Evolutionary conservation across 768 basidiomycete genomes (phyloP).

Genomic region (Brasilioporus rufonigricans): DNA sequence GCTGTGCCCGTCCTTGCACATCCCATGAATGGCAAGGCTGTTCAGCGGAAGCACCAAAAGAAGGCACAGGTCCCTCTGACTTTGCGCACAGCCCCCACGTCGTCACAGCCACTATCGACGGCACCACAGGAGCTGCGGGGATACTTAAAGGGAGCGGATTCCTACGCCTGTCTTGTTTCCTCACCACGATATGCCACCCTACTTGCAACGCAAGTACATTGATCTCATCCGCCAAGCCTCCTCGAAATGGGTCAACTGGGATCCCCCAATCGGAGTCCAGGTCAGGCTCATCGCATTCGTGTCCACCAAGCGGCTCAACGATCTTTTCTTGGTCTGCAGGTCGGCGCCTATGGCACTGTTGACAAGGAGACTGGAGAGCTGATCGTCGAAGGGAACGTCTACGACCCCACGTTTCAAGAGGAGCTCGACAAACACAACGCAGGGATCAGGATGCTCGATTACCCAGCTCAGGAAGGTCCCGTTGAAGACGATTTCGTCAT

Average conservation of each 20-base stretch:
- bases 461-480: slow-evolving; percentile 14
- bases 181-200: slow-evolving; percentile 8
- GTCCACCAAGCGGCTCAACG: neutral
- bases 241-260: slow-evolving; percentile 39
- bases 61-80: no score
- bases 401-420: slow-evolving; percentile 22
- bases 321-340: slow-evolving; percentile 15
- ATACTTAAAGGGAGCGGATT: neutral
- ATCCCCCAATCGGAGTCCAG: slow-evolving; percentile 27
- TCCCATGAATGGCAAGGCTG: no score
- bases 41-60: no score
- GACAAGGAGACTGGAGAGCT: slow-evolving; percentile 32
- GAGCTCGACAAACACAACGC: slow-evolving; percentile 14
- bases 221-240: slow-evolving; percentile 32
- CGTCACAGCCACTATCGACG: neutral
- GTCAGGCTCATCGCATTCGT: slow-evolving; percentile 14
- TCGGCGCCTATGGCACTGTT: slow-evolving; percentile 36
- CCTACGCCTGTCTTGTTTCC: neutral
- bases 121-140: neutral
- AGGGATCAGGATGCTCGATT: slow-evolving; percentile 13
- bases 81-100: neutral
- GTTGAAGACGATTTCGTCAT: slow-evolving; percentile 26
- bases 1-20: no score
- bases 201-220: slow-evolving; percentile 32
- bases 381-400: slow-evolving; percentile 35